Evolutionary conservation across 306 rosid genomes (phyloP).

Genomic region (Glycine tomentella): DNA sequence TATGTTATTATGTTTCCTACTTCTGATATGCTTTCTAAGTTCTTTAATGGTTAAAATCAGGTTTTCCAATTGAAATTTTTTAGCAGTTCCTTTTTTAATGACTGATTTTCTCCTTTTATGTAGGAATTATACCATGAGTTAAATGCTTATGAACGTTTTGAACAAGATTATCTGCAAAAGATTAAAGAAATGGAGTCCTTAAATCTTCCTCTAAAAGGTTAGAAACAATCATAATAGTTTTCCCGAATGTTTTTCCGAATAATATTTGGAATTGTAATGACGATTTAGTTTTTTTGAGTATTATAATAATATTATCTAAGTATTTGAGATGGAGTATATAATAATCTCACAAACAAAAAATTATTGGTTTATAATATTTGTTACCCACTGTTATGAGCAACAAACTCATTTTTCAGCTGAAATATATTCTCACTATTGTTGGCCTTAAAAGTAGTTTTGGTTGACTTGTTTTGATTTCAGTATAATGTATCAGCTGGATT

Average conservation of each 20-base stretch:
- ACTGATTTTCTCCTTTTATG: constrained; percentile 39
- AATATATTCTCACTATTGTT: constrained; percentile 16
- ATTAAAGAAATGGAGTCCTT: constrained; percentile 76
- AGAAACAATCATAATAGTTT: constrained; percentile 35
- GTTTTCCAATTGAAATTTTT: constrained; percentile 18
- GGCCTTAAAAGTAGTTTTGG: constrained; percentile 26
- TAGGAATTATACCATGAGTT: constrained; percentile 91
- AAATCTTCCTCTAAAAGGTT: constrained; percentile 83
- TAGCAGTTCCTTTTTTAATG: constrained; percentile 20
- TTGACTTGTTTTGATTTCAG: constrained; percentile 31
- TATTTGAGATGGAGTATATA: constrained; percentile 13
- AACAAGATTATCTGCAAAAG: constrained; percentile 86
- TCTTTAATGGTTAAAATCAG: neutral
- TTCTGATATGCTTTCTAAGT: neutral
- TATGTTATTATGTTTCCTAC: neutral
- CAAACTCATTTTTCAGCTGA: neutral
- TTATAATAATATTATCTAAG: constrained; percentile 12
- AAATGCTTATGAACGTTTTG: constrained; percentile 74
- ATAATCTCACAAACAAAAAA: neutral
- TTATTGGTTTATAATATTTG: constrained; percentile 31
- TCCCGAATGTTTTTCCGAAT: neutral
- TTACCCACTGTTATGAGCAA: constrained; percentile 4
- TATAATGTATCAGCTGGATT: constrained; percentile 4
- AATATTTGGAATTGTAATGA: neutral
- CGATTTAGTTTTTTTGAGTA: neutral